phyloP scores from a whole-genome alignment of 805 yeast species.

The Yarrowia deformans region DNA sequence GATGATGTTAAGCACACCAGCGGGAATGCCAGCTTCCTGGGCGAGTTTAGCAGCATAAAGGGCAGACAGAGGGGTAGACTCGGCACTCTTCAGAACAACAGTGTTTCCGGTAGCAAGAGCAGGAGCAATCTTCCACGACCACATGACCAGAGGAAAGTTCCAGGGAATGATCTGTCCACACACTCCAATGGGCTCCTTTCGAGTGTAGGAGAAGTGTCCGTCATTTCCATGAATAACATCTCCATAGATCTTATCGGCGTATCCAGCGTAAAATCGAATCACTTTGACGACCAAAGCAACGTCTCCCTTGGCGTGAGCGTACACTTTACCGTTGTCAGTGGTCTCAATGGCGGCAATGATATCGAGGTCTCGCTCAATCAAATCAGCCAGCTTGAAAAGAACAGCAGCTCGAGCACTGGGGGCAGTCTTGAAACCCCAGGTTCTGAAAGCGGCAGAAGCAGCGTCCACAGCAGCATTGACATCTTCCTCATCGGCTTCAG shows the following conservation, averaged over 20 bases:
- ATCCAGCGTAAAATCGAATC: conserved; percentile 73
- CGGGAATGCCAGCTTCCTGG: conserved; percentile 73
- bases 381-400: conserved; percentile 76
- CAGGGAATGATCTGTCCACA: conserved; percentile 76
- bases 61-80: conserved; percentile 75
- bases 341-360: conserved; percentile 82
- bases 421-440: conserved; percentile 78
- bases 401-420: conserved; percentile 61
- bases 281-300: conserved; percentile 63
- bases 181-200: conserved; percentile 71
- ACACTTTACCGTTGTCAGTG: conserved; percentile 87
- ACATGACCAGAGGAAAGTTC: conserved; percentile 76
- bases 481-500: conserved; percentile 78
- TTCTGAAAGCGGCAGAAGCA: conserved; percentile 75
- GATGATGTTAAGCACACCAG: conserved; percentile 75
- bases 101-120: conserved; percentile 83
- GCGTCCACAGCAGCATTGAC: conserved; percentile 85
- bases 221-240: conserved; percentile 65
- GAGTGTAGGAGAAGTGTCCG: conserved; percentile 69
- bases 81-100: conserved; percentile 75
- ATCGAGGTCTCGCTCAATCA: conserved; percentile 75
- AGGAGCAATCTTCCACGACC: conserved; percentile 83
- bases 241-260: conserved; percentile 68
- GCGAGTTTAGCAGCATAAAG: conserved; percentile 65
- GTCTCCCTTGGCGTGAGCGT: conserved; percentile 53